These are phyloP conservation scores for Huiozyma sinensis DNA, from an alignment of 805 yeast genomes.

Conservation along the genomic window DNA sequence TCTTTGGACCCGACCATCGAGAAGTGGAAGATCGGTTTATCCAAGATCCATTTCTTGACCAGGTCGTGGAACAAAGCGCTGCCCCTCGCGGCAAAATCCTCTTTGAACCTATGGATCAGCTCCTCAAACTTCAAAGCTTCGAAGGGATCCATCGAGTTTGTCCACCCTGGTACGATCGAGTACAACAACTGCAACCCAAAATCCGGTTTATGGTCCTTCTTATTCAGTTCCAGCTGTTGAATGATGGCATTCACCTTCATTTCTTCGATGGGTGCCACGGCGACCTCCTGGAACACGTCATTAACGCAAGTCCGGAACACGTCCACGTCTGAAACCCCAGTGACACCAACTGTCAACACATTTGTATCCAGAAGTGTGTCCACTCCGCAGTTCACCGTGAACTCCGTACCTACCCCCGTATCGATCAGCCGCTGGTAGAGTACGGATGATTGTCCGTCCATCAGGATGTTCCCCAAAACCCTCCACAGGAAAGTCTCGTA, in stretches of 20 bases:
- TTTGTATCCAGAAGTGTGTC: constrained; percentile 71
- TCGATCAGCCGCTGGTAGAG: constrained; percentile 82
- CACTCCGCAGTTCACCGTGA: constrained; percentile 76
- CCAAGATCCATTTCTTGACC: constrained; percentile 42
- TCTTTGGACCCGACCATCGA: constrained; percentile 61
- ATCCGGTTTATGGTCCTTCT: constrained; percentile 80
- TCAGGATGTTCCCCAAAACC: constrained; percentile 55
- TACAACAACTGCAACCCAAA: constrained; percentile 75
- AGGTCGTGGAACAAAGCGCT: constrained; percentile 52
- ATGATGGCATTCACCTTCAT: constrained; percentile 72
- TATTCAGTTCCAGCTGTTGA: constrained; percentile 74
- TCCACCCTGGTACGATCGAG: constrained; percentile 76
- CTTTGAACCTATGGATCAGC: constrained; percentile 47
- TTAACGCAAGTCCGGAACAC: constrained; percentile 31
- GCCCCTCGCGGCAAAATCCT: constrained; percentile 41
- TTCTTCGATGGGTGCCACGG: constrained; percentile 38
- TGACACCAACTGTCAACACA: constrained; percentile 76
- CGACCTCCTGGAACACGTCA: constrained; percentile 35
- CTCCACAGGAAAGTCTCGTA: constrained; percentile 66
- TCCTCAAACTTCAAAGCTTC: constrained; percentile 55
- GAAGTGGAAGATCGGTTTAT: constrained; percentile 54
- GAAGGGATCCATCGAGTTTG: constrained; percentile 71
- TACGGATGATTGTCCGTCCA: constrained; percentile 90
- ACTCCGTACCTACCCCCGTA: constrained; percentile 74
- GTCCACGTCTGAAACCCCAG: constrained; percentile 50